A percentile compares a stretch with the other conserved stretches of the same genome.
Evolutionary conservation across 208 protist species (phyloP).

Genomic region (Angomonas ambiguus): DNA sequence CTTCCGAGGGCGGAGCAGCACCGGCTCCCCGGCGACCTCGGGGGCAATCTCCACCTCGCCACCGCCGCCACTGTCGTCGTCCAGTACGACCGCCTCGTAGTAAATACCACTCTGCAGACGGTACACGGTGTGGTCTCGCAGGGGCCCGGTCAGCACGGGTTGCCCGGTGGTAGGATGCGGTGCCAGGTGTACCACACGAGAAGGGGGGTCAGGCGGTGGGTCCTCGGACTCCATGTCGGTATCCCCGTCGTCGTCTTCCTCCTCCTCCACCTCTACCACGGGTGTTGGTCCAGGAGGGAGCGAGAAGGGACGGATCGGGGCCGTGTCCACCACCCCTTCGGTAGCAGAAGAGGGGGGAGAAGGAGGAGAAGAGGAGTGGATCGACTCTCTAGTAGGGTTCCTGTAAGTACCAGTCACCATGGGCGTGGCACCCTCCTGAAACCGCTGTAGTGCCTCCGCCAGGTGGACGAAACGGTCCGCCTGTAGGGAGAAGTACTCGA

Average conservation of each 20-base stretch:
- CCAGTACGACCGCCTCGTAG: slow-evolving; percentile 38
- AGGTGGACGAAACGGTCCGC: slow-evolving; percentile 14
- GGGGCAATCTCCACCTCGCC: slow-evolving; percentile 45
- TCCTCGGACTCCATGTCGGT: too few species aligned
- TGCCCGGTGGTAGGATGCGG: not conserved
- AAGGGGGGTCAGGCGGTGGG: not conserved
- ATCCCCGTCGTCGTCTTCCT: not conserved
- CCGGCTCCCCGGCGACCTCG: slow-evolving; percentile 48
- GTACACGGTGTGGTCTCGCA: slow-evolving; percentile 24
- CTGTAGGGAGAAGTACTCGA: slow-evolving; percentile 30
- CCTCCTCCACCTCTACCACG: not conserved
- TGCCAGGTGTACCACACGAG: not conserved
- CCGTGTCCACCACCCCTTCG: too few species aligned
- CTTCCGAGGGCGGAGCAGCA: slow-evolving; percentile 43
- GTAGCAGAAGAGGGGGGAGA: too few species aligned
- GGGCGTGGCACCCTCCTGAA: too few species aligned
- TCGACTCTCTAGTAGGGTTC: too few species aligned
- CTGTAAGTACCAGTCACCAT: too few species aligned
- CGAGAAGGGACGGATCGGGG: too few species aligned
- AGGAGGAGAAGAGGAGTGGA: too few species aligned
- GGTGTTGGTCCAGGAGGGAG: too few species aligned
- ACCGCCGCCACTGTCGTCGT: slow-evolving; percentile 23
- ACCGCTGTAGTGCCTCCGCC: slow-evolving; percentile 4
- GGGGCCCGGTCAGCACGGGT: not conserved
- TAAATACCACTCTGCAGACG: slow-evolving; percentile 59